These are phyloP conservation scores for Davidsoniella eucalypti DNA, from an alignment of 2,329 filamentous ascomycete genomes.

Conservation along the genomic window DNA sequence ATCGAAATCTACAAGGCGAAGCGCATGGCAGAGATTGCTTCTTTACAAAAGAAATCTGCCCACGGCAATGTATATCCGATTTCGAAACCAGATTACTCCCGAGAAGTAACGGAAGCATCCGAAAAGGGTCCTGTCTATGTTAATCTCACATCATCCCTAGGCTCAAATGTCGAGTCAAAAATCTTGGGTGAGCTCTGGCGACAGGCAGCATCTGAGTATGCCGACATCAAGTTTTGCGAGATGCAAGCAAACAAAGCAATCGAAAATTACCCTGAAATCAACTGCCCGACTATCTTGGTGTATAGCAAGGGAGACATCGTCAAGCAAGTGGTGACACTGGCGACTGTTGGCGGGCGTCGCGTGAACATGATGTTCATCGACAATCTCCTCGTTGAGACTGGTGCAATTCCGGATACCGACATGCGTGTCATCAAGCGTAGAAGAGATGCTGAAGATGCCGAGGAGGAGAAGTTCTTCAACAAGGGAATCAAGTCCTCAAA, in stretches of 20 bases:
- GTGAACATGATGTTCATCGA: conserved; percentile 64
- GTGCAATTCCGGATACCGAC: conserved; percentile 64
- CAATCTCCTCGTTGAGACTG: conserved; percentile 62
- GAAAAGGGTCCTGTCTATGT: conserved; percentile 54
- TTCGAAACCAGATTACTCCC: conserved; percentile 83
- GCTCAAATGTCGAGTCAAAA: conserved; percentile 71
- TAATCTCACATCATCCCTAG: conserved; percentile 61
- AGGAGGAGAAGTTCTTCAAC: conserved; percentile 36
- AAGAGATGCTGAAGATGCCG: conserved; percentile 41
- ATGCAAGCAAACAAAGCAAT: conserved; percentile 87
- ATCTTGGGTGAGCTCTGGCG: conserved; percentile 75
- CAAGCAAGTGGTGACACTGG: conserved; percentile 80
- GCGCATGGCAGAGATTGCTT: conserved; percentile 66
- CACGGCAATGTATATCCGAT: conserved; percentile 87
- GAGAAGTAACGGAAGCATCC: conserved; percentile 84
- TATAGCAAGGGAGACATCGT: conserved; percentile 88
- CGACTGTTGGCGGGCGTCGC: conserved; percentile 55
- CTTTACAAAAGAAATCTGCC: conserved; percentile 56
- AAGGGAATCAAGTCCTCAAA: conserved; percentile 37
- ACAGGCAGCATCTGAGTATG: conserved; percentile 67
- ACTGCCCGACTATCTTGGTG: conserved; percentile 83
- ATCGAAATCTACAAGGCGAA: conserved; percentile 77
- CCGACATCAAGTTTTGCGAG: conserved; percentile 95
- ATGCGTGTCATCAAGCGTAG: conserved; percentile 53
- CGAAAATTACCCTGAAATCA: conserved; percentile 86